Conservation (phyloP, 148 eudicot species). For the Rhododendron ferrugineum region DNA sequence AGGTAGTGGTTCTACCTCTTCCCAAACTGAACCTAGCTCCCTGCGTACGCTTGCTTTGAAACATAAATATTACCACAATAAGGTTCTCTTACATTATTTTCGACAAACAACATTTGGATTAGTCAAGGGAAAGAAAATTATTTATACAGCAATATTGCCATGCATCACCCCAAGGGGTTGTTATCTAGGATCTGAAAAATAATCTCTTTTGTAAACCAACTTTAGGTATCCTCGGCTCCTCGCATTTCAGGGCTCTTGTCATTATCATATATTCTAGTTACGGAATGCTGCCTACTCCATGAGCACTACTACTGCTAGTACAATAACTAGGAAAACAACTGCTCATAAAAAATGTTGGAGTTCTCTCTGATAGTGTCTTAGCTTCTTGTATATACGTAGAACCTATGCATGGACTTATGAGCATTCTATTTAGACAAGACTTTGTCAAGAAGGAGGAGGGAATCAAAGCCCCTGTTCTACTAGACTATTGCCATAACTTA, state of each 20-base stretch:
- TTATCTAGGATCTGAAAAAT: background rate
- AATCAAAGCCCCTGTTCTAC: background rate
- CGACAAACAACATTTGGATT: background rate
- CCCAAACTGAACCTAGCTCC: background rate
- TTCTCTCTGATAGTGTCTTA: background rate
- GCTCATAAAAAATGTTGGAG: background rate
- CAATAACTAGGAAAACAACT: background rate
- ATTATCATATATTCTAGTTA: background rate
- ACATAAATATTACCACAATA: background rate
- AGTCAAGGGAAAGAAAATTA: background rate
- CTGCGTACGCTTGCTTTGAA: background rate
- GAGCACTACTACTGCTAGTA: background rate
- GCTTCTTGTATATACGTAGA: background rate
- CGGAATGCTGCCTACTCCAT: background rate
- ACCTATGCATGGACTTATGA: background rate
- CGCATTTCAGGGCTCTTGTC: background rate
- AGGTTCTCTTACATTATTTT: background rate
- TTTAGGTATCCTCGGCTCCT: too few species aligned
- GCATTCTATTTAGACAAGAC: background rate
- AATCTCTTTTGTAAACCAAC: background rate
- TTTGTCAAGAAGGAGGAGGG: background rate
- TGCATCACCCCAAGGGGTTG: background rate
- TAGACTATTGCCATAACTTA: background rate
- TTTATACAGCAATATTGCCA: background rate
- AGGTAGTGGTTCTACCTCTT: background rate